These are phyloP conservation scores for Aspergillus sp. DNA, from an alignment of 2,329 filamentous ascomycete species.

Conservation along the genomic window DNA sequence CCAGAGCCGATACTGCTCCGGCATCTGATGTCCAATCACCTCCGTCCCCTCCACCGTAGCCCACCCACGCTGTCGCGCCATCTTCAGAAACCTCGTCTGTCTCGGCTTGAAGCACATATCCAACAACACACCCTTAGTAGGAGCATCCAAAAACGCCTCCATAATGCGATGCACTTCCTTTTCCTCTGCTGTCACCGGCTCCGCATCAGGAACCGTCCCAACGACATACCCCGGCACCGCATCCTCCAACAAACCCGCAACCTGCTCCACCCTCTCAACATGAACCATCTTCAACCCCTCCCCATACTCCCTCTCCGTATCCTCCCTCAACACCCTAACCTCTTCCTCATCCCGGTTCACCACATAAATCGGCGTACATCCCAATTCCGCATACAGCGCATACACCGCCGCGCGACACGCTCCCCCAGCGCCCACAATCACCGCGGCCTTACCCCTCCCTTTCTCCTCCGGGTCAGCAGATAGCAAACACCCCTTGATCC, in stretches of 20 bases:
- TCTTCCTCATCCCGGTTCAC: slow-evolving; percentile 40
- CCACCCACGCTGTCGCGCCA: slow-evolving; percentile 39
- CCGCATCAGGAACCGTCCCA: slow-evolving; percentile 43
- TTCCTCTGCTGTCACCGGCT: slow-evolving; percentile 34
- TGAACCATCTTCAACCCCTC: slow-evolving; percentile 29
- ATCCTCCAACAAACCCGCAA: slow-evolving; percentile 17
- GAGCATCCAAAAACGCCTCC: slow-evolving; percentile 29
- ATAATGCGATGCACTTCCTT: slow-evolving; percentile 28
- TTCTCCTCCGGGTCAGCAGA: slow-evolving; percentile 7
- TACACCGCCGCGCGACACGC: slow-evolving; percentile 47
- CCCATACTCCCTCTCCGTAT: slow-evolving; percentile 16
- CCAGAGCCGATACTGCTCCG: slow-evolving; percentile 45
- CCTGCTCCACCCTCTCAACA: slow-evolving; percentile 30
- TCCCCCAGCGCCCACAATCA: slow-evolving; percentile 48
- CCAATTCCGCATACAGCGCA: slow-evolving; percentile 32
- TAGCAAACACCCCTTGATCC: slow-evolving; percentile 41
- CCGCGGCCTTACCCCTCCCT: slow-evolving; percentile 26
- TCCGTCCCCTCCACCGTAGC: slow-evolving; percentile 43
- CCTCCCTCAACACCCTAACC: slow-evolving; percentile 29
- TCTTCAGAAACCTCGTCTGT: slow-evolving; percentile 40
- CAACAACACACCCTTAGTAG: slow-evolving; percentile 38
- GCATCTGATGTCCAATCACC: slow-evolving; percentile 47
- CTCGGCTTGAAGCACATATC: slow-evolving; percentile 50
- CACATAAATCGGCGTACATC: slow-evolving; percentile 37
- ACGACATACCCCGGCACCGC: slow-evolving; percentile 39